Evolutionary conservation across 2,329 filamentous ascomycete genomes (phyloP).

Genomic region (Dothideomycetes sp.): DNA sequence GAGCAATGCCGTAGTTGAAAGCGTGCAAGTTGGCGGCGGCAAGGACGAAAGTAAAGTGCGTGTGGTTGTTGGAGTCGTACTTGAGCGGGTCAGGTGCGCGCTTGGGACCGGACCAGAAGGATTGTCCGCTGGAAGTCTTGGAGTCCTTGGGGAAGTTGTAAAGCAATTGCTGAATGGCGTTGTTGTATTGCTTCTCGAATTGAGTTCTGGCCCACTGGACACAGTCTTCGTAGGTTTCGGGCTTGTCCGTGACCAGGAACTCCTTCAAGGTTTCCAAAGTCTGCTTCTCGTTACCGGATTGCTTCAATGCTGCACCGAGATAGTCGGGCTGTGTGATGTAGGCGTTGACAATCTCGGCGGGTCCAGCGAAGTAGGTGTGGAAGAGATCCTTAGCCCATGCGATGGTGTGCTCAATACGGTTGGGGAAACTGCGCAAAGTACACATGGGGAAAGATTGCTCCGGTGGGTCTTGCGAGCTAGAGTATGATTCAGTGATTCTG

Average conservation of each 20-base stretch:
- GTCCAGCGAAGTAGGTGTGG: conserved; percentile 86
- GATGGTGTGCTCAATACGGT: conserved; percentile 97
- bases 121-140: conserved; percentile 74
- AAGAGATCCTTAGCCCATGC: conserved; percentile 96
- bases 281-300: conserved; percentile 89
- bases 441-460: conserved; percentile 99
- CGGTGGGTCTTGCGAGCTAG: conserved; percentile 89
- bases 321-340: conserved; percentile 85
- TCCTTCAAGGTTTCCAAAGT: conserved; percentile 85
- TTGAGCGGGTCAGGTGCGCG: conserved; percentile 85
- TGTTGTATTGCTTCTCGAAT: conserved; percentile 95
- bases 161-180: conserved; percentile 87
- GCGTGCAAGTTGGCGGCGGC: conserved; percentile 87
- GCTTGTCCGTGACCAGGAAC: conserved; percentile 84
- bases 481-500: conserved; percentile 89
- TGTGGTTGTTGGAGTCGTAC: conserved; percentile 75
- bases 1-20: conserved; percentile 95
- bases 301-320: conserved; percentile 75
- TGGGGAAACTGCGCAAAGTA: conserved; percentile 92
- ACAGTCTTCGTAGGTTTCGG: conserved; percentile 87
- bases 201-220: conserved; percentile 89
- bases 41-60: conserved; percentile 80
- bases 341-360: conserved; percentile 86
- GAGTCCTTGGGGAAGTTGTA: conserved; percentile 98
- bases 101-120: conserved; percentile 98